Evolutionary conservation across 208 protist species (phyloP).

Genomic region (Wallacemonas sp.): DNA sequence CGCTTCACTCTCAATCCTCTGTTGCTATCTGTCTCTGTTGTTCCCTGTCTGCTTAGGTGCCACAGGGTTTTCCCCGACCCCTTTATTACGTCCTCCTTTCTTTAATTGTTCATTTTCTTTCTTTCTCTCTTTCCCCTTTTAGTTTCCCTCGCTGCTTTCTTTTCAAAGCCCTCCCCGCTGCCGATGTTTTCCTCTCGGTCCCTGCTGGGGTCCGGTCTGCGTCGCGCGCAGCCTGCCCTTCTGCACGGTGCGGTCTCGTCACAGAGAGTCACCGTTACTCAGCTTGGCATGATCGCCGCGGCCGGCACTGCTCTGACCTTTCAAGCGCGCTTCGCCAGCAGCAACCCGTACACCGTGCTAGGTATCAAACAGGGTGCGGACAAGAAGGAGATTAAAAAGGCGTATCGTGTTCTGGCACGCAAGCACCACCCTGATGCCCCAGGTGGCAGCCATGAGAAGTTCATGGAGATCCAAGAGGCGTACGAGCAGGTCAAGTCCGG

Average conservation of each 20-base stretch:
- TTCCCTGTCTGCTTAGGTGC: no score
- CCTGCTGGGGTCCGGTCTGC: slow-evolving; percentile 18
- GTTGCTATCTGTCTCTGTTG: no score
- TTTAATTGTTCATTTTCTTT: no score
- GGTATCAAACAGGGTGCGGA: slow-evolving; percentile 80
- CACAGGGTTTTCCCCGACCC: no score
- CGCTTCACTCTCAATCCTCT: no score
- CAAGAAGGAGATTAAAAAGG: slow-evolving; percentile 90
- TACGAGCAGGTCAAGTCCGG: slow-evolving; percentile 90
- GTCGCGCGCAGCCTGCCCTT: slow-evolving; percentile 10
- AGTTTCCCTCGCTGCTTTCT: background rate
- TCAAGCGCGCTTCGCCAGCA: slow-evolving; percentile 44
- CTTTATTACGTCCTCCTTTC: no score
- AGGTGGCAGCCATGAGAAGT: slow-evolving; percentile 83
- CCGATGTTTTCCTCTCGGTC: slow-evolving; percentile 20
- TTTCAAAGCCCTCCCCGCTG: background rate
- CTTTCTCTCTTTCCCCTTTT: slow-evolving; percentile 5
- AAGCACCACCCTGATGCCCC: slow-evolving; percentile 92
- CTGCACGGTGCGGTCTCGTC: background rate
- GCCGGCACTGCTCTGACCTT: slow-evolving; percentile 11
- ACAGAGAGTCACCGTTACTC: background rate
- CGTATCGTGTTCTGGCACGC: slow-evolving; percentile 83
- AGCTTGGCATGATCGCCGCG: slow-evolving; percentile 14
- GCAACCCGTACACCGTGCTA: slow-evolving; percentile 91
- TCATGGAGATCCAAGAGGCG: slow-evolving; percentile 89